Evolutionary conservation across 345 rosid species (phyloP), one percentile per base, ranked within the genome.

Genomic region (Salix udensis): DNA sequence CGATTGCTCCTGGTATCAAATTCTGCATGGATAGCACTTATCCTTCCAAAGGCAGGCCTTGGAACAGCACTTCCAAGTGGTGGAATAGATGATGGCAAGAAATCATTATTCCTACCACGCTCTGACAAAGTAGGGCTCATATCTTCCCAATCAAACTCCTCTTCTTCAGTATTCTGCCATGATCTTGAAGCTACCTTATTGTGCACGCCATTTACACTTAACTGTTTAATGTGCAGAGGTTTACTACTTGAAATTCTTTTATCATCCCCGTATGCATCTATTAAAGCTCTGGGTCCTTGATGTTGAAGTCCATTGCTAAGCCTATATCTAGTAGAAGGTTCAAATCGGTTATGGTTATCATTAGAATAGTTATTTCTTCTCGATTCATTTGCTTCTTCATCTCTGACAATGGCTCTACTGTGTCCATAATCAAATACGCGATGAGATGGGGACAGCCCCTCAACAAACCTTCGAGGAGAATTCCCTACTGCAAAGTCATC

Each of bases 151-250:
- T 96, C 94, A 84, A 92, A 96, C 84, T 96, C 99, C 84, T 96
- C 97, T 87, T 94, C 99, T 79, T 96, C 99, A 72, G 96, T 91
- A 83, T 91, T 95, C 89, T 94, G 98, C 99, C 99, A 96, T 72
- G 91, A 87, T 68, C 76, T 79, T 53, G 94, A 30, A 81, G 87
- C 88, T 73, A 84, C 78, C 83, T 87, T 91, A 82, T 77, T 79
- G 65, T 79, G 87, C 67, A 85, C 72, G 26, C 94, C 96, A 82
- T 89, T 91, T 77, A 81, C 86, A 82, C 83, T 86, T 55, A 81
- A 68, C 71, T 67, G 81, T 39, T 82, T 92, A 83, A 86, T 80
- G 24, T 73, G 87, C 58, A 78, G 31, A 75, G 88, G 86, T 80
- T 85, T 89, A 80, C 44, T 84, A 78, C 75, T 84, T 65, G 90